phyloP scores from a whole-genome alignment of 768 basidiomycete species.

The Russula emetica region DNA sequence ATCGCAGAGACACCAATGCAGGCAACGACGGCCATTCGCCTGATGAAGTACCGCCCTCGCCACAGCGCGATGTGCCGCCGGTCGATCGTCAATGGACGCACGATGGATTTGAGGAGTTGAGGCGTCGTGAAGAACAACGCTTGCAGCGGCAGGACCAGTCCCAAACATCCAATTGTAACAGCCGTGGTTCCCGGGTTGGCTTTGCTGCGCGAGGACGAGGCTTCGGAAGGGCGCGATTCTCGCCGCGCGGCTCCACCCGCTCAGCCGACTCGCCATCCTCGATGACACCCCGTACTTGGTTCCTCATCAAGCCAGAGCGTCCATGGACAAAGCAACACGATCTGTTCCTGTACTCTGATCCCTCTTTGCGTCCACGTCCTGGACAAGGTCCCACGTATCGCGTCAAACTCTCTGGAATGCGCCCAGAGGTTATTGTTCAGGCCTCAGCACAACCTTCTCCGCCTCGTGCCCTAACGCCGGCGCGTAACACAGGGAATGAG shows the following conservation, averaged over 20 bases:
- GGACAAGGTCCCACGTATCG: conserved; percentile 53
- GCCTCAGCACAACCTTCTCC: conserved; percentile 31
- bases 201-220: conserved; percentile 39
- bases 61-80: conserved; percentile 44
- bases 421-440: conserved; percentile 42
- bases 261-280: conserved; percentile 40
- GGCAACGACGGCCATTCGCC: conserved; percentile 27
- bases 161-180: conserved; percentile 47
- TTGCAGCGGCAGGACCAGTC: conserved; percentile 38
- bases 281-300: conserved; percentile 46
- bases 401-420: conserved; percentile 57
- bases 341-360: conserved; percentile 63
- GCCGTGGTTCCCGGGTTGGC: conserved; percentile 44
- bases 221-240: conserved; percentile 40
- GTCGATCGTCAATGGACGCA: conserved; percentile 76
- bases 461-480: conserved; percentile 14
- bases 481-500: neutral
- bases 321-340: conserved; percentile 85
- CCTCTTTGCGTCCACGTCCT: conserved; percentile 52
- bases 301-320: conserved; percentile 69
- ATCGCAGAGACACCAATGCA: conserved; percentile 17
- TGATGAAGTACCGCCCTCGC: conserved; percentile 28
- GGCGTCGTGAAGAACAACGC: conserved; percentile 60
- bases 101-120: conserved; percentile 87
- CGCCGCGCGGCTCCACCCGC: conserved; percentile 29